Conservation (phyloP, 2,329 filamentous ascomycete species). For the Neofusicoccum cordaticola region DNA sequence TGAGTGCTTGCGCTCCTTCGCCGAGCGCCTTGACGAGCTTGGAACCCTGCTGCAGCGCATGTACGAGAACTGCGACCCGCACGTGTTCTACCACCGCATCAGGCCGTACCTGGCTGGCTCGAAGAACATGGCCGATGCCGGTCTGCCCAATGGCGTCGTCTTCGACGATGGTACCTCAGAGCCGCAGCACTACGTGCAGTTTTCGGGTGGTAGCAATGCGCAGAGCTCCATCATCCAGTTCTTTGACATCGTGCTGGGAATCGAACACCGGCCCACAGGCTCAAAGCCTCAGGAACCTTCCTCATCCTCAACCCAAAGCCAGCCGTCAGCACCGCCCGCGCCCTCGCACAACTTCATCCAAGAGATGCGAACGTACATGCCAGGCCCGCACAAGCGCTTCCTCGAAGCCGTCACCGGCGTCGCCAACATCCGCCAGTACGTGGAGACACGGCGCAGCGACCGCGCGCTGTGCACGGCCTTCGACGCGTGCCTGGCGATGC, state of each 20-base stretch:
- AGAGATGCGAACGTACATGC: conserved; percentile 98
- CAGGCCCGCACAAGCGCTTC: conserved; percentile 85
- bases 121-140: conserved; percentile 96
- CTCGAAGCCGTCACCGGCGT: conserved; percentile 74
- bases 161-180: conserved; percentile 78
- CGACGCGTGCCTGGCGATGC: conserved; percentile 81
- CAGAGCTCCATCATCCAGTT: conserved; percentile 97
- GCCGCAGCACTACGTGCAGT: conserved; percentile 67
- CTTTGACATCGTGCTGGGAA: conserved; percentile 86
- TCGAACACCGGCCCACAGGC: conserved; percentile 88
- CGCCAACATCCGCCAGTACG: conserved; percentile 84
- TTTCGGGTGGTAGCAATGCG: conserved; percentile 91
- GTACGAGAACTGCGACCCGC: conserved; percentile 93
- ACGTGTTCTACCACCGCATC: conserved; percentile 93
- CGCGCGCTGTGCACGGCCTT: conserved; percentile 73
- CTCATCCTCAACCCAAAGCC: conserved; percentile 37
- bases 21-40: conserved; percentile 84
- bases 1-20: conserved; percentile 73
- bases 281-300: conserved; percentile 49
- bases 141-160: conserved; percentile 79
- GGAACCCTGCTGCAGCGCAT: conserved; percentile 76
- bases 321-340: conserved; percentile 34
- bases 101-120: conserved; percentile 93
- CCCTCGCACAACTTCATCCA: conserved; percentile 84
- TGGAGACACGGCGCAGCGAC: conserved; percentile 61